These are phyloP conservation scores for Thalassia testudinum DNA, from an alignment of 116 monocot species.

Conservation along the genomic window DNA sequence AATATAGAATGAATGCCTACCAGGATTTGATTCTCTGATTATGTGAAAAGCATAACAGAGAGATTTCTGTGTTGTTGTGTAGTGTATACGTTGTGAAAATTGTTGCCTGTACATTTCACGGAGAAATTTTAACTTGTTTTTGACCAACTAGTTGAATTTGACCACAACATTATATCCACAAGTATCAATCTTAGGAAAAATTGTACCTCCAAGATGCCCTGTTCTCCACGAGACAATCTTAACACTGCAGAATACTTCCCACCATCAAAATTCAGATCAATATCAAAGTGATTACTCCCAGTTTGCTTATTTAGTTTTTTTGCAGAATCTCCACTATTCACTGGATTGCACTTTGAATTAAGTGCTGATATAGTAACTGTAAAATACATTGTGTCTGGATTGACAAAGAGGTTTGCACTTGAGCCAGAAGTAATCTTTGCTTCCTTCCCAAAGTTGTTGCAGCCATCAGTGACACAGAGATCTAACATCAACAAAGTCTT, in stretches of 20 bases:
- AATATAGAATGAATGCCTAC: slow-evolving; percentile 18
- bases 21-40: slow-evolving; percentile 20
- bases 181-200: background rate
- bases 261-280: slow-evolving; percentile 49
- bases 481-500: slow-evolving; percentile 17
- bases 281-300: slow-evolving; percentile 46
- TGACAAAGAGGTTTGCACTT: slow-evolving; percentile 57
- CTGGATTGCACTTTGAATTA: slow-evolving; percentile 51
- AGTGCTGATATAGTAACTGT: slow-evolving; percentile 40
- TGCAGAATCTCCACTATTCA: slow-evolving; percentile 46
- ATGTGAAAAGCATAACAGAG: slow-evolving; percentile 30
- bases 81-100: slow-evolving; percentile 57
- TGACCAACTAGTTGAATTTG: no score
- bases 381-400: slow-evolving; percentile 48
- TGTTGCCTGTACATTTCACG: slow-evolving; percentile 23
- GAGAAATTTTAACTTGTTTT: no score
- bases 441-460: slow-evolving; percentile 28
- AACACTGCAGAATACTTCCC: slow-evolving; percentile 51
- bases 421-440: slow-evolving; percentile 45
- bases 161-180: no score
- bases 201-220: slow-evolving; percentile 61
- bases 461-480: slow-evolving; percentile 6
- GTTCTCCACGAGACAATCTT: slow-evolving; percentile 54
- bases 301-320: slow-evolving; percentile 51
- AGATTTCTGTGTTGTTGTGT: slow-evolving; percentile 46